Conservation (phyloP, 305 asterid genomes). For the Fraxinus dipetala region DNA sequence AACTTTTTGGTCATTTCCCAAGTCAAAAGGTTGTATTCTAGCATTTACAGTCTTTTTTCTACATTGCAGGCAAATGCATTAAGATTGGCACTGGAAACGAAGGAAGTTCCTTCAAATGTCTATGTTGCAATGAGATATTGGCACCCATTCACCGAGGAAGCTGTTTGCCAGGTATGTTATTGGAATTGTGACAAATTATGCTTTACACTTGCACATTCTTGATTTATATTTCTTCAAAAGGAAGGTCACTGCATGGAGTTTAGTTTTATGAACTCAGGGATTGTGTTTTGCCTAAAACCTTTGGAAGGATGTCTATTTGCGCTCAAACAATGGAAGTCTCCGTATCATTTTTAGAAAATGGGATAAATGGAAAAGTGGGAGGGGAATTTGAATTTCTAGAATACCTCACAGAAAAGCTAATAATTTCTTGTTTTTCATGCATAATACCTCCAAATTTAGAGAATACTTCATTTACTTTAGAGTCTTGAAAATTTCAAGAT, state of each 20-base stretch:
- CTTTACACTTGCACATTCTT: neutral
- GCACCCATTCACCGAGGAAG: slow-evolving; percentile 97
- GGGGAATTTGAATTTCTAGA: neutral
- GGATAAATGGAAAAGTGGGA: neutral
- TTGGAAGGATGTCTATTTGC: neutral
- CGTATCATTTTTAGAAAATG: neutral
- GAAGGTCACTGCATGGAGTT: neutral
- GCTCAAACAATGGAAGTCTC: neutral
- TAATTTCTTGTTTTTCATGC: neutral
- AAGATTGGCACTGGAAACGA: slow-evolving; percentile 58
- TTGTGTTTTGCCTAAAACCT: neutral
- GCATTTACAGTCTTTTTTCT: slow-evolving; percentile 12
- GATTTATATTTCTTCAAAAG: neutral
- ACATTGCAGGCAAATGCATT: slow-evolving; percentile 65
- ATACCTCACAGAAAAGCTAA: neutral
- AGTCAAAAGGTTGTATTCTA: slow-evolving; percentile 2
- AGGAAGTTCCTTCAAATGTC: slow-evolving; percentile 61
- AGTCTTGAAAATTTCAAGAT: neutral
- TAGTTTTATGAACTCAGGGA: neutral
- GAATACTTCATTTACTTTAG: neutral
- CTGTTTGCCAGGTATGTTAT: slow-evolving; percentile 66
- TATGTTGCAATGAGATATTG: slow-evolving; percentile 96
- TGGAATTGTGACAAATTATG: neutral
- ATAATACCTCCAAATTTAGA: neutral
- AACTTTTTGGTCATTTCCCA: neutral